These are phyloP conservation scores for Lecanicillium sp. DNA, from an alignment of 2,329 filamentous ascomycete species.

Conservation along the genomic window DNA sequence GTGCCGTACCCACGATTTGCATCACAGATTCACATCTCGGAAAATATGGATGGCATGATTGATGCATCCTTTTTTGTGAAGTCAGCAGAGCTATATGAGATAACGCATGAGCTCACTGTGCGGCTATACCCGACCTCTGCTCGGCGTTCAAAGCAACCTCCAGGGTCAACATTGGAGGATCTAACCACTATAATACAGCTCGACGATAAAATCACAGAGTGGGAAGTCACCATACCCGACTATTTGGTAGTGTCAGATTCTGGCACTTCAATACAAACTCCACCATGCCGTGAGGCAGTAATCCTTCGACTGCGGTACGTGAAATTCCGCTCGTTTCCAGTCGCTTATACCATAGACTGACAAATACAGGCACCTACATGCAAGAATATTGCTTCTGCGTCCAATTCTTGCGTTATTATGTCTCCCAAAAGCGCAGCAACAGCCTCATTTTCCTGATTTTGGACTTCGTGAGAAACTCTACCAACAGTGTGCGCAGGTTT, in stretches of 20 bases:
- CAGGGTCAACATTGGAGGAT: constrained; percentile 12
- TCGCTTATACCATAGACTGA: not conserved
- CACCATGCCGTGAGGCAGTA: constrained; percentile 19
- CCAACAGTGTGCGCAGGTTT: constrained; percentile 25
- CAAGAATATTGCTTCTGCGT: constrained; percentile 24
- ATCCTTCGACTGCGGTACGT: constrained; percentile 26
- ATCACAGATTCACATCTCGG: not conserved
- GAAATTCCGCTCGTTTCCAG: not conserved
- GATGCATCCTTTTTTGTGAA: constrained; percentile 25
- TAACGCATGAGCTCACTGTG: constrained; percentile 23
- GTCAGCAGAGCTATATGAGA: constrained; percentile 28
- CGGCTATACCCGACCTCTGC: constrained; percentile 18
- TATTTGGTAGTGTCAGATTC: constrained; percentile 12
- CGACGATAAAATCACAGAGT: constrained; percentile 21
- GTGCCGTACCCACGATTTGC: constrained; percentile 18
- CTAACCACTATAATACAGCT: constrained; percentile 23
- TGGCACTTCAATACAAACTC: constrained; percentile 12
- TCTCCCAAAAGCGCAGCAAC: constrained; percentile 14
- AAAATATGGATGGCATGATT: not conserved
- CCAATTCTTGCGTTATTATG: constrained; percentile 26
- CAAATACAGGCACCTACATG: constrained; percentile 22
- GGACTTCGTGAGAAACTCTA: constrained; percentile 17
- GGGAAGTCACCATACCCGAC: constrained; percentile 21
- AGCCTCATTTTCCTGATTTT: constrained; percentile 5
- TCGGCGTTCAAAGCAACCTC: constrained; percentile 7